Evolutionary conservation across 2,329 filamentous ascomycete genomes (phyloP), one percentile per base, ranked within the genome.

Genomic region (Botrytis elliptica): DNA sequence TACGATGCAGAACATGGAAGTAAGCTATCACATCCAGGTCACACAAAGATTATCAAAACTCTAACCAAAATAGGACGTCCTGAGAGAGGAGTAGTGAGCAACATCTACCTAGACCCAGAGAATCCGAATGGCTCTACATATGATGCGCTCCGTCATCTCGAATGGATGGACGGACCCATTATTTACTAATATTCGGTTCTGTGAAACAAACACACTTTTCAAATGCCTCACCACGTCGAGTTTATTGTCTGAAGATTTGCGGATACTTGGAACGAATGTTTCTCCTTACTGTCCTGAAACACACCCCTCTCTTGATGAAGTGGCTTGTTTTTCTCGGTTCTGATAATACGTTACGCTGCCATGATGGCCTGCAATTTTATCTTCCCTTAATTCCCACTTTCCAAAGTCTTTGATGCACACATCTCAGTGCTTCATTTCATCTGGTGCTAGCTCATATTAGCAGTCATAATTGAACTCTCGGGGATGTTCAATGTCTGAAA

Each of bases 91-190:
- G 49, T 80, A 25, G 75, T 80, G 16, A 75, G 76, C 6, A 76
- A 62, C 8, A 68, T 80, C n/a, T 81, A 77, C 52, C 64, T 75
- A 1, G 79, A 80, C 57, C 79, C 79, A 5, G 73, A 76, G 10
- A 80, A 81, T 62, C 67, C 73, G 29, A 14, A 64, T 5, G 73
- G 76, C 1, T 80, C 79, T 5, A 80, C 77, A 3, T 1, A 5
- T 2, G 46, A 74, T 18, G 60, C 60, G 12, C 57, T 80, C 20
- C 25, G 40, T 3, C 29, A 72, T 20, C 60, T 80, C 0, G 78
- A 80, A 68, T 76, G 71, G 71, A 9, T 38, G 10, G 42, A 38
- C 10, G 60, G 68, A 2, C 38, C 70, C 42, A 29, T 76, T 38
- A 12, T 76, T 62, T 52, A n/a, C 18, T 76, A 59, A 74, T 14